Conservation (phyloP, 345 rosid genomes). For the Acer campestre region DNA sequence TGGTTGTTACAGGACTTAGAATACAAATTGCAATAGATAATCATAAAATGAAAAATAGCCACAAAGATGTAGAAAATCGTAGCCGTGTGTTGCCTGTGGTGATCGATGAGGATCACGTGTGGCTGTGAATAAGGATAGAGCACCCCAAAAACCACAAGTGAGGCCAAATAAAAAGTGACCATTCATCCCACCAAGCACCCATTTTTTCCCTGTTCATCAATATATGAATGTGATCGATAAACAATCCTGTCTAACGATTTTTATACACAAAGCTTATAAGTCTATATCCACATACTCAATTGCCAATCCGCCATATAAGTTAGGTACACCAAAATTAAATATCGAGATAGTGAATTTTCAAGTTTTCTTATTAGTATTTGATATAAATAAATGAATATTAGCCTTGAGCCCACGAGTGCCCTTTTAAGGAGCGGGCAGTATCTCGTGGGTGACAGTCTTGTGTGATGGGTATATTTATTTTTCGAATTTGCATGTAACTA, state of each 20-base stretch:
- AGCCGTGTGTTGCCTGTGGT: background rate
- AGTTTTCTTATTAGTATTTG: no score
- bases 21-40: no score
- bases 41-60: background rate
- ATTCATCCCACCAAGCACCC: constrained; percentile 11
- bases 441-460: no score
- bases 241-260: background rate
- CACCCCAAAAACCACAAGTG: background rate
- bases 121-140: constrained; percentile 8
- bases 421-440: no score
- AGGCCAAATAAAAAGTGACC: constrained; percentile 29
- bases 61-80: background rate
- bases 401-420: no score
- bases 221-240: background rate
- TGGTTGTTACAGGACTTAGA: no score
- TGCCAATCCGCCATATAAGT: background rate
- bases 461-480: no score
- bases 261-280: background rate
- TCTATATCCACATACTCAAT: background rate
- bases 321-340: no score
- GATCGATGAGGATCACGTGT: background rate
- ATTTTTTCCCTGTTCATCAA: background rate
- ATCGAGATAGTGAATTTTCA: background rate
- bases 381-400: no score
- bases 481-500: no score